Conservation (phyloP, 2,329 filamentous ascomycete species). For the Rutstroemia sp. region DNA sequence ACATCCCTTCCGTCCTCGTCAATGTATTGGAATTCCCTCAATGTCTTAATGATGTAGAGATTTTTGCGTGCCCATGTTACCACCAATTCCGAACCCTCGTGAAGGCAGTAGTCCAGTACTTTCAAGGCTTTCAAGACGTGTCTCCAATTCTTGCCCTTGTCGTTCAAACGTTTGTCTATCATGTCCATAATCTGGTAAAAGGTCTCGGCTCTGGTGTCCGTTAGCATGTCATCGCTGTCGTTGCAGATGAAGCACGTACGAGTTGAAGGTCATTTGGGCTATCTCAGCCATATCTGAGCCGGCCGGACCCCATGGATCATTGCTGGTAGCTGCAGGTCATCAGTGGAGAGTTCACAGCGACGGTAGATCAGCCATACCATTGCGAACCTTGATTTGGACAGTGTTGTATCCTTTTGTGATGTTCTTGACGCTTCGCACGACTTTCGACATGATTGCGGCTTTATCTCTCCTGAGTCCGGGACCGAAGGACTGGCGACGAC, state of each 20-base stretch:
- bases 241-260: constrained; percentile 49
- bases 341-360: constrained; percentile 18
- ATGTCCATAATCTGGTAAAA: constrained; percentile 99
- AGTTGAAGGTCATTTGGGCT: constrained; percentile 94
- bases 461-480: constrained; percentile 3
- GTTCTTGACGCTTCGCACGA: constrained; percentile 97
- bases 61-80: constrained; percentile 98
- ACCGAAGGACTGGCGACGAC: neutral
- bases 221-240: constrained; percentile 6
- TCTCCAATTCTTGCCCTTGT: constrained; percentile 99
- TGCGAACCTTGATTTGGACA: constrained; percentile 95
- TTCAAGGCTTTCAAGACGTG: constrained; percentile 97
- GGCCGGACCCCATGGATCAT: constrained; percentile 96
- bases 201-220: constrained; percentile 62
- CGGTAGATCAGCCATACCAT: constrained; percentile 57
- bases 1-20: constrained; percentile 95
- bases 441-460: constrained; percentile 72
- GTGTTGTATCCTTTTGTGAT: constrained; percentile 97
- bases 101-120: constrained; percentile 94
- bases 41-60: constrained; percentile 96
- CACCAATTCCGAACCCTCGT: constrained; percentile 92
- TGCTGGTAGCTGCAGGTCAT: constrained; percentile 75
- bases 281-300: constrained; percentile 99
- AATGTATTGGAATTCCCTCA: constrained; percentile 93
- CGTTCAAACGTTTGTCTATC: constrained; percentile 96